Evolutionary conservation across 2,329 filamentous ascomycete species (phyloP).

Genomic region (Cyphellophora europaea): DNA sequence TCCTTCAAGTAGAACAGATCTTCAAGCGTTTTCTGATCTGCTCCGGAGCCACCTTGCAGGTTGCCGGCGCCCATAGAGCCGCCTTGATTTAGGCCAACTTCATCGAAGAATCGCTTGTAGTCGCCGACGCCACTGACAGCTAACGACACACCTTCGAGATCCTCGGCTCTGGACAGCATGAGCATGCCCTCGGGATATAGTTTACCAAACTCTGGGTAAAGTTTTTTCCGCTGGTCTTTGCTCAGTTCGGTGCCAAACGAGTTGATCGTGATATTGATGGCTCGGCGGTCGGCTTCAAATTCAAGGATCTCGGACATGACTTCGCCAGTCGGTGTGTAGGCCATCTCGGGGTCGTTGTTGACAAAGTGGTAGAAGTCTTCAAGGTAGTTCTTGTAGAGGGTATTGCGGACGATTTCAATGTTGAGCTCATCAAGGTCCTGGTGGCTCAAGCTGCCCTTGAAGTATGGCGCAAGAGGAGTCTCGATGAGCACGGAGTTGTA

Average conservation of each 20-base stretch:
- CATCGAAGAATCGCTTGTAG: slow-evolving; percentile 94
- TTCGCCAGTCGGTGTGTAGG: slow-evolving; percentile 79
- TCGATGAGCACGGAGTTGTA: slow-evolving; percentile 98
- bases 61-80: slow-evolving; percentile 69
- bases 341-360: slow-evolving; percentile 77
- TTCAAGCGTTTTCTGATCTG: slow-evolving; percentile 82
- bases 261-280: slow-evolving; percentile 98
- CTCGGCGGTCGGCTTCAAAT: slow-evolving; percentile 91
- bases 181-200: slow-evolving; percentile 89
- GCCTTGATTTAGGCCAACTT: slow-evolving; percentile 68
- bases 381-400: slow-evolving; percentile 97
- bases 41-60: slow-evolving; percentile 69
- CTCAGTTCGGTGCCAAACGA: slow-evolving; percentile 93
- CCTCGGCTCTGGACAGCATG: slow-evolving; percentile 91
- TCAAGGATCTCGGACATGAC: slow-evolving; percentile 94
- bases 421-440: slow-evolving; percentile 97
- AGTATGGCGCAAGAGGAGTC: slow-evolving; percentile 90
- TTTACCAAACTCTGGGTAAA: slow-evolving; percentile 86
- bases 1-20: slow-evolving; percentile 99
- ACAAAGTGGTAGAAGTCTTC: slow-evolving; percentile 96
- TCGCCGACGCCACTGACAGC: slow-evolving; percentile 88
- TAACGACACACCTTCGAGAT: slow-evolving; percentile 84
- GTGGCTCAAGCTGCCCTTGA: slow-evolving; percentile 92
- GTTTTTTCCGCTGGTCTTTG: slow-evolving; percentile 88
- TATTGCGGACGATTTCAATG: slow-evolving; percentile 98